Percentiles rank a stretch among this genome's conserved stretches.
Conservation (phyloP, 2,329 filamentous ascomycete species). For the Aureobasidium namibiae region DNA sequence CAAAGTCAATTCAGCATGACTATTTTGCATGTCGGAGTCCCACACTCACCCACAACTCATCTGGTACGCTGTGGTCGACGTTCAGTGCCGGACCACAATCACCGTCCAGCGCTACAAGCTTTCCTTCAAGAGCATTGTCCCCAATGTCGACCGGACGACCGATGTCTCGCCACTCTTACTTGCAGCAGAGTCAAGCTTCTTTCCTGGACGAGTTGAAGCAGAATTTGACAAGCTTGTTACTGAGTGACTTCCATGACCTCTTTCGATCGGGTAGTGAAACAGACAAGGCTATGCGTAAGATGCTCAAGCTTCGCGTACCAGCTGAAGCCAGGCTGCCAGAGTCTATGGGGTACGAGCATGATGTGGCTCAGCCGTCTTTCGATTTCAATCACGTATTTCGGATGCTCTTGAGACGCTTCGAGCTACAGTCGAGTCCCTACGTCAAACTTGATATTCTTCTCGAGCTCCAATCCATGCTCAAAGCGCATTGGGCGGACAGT, state of each 20-base stretch:
- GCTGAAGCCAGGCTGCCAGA: not conserved
- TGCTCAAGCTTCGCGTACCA: not conserved
- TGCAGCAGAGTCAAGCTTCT: constrained; percentile 5
- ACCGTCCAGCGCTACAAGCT: constrained; percentile 54
- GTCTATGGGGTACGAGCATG: not conserved
- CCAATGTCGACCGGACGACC: constrained; percentile 10
- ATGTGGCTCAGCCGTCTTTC: constrained; percentile 15
- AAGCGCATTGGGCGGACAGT: not conserved
- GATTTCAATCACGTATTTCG: constrained; percentile 69
- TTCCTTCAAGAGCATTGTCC: constrained; percentile 17
- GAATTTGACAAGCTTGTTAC: constrained; percentile 69
- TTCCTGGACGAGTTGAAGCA: constrained; percentile 73
- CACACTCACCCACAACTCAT: constrained; percentile 63
- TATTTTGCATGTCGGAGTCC: constrained; percentile 63
- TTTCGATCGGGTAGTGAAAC: constrained; percentile 89
- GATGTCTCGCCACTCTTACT: constrained; percentile 8
- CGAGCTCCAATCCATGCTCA: constrained; percentile 65
- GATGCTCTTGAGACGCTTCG: constrained; percentile 75
- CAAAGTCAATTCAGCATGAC: constrained; percentile 38
- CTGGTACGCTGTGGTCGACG: constrained; percentile 81
- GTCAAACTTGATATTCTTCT: constrained; percentile 75
- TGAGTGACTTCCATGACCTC: constrained; percentile 85
- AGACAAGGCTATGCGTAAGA: constrained; percentile 40
- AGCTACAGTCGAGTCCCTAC: constrained; percentile 79
- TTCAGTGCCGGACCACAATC: constrained; percentile 62